Base-by-base conservation (phyloP, 768 basidiomycete species). In the Clavulina sp. region DNA sequence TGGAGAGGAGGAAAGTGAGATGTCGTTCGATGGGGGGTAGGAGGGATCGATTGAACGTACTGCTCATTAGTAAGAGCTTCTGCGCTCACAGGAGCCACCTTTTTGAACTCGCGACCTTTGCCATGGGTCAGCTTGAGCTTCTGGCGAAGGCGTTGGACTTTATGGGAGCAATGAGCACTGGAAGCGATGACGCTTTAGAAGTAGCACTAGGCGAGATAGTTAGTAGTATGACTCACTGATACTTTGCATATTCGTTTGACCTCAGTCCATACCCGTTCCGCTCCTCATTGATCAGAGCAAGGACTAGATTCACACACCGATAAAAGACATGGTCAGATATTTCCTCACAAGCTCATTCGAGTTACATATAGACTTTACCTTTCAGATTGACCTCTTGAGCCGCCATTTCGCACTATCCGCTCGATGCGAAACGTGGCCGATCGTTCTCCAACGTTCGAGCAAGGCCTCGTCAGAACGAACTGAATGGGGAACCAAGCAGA, bases 111-210 rank as follows among this genome's bases (percentile, higher is more conserved):
- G 58, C 80, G 80, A 23, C 85, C 85, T 61, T 84, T 86, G 29
- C 88, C 87, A 58, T 91, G 85, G 18, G 84, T 85, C 69, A 80
- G 75, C 61, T 84, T 88, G 47, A 91, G 73, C 1, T 78, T 72
- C 28, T 84, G 86, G 56, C 91, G 78, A 36, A 95, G 70, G 47
- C 86, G 79, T 65, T 91, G 88, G 0, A 91, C 83, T 60, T 85
- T 78, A 63, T 89, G 88, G 4, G 83, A 78, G 62, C 89, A 93
- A 60, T 97, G 91, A 58, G 88, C 88, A 58, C 91, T 87, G 65
- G 5, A 26, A n/a, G 48, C 5, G 32, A 21, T n/a, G 33, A 33
- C 33, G 36, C 16, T 34, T 4, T 36, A 51, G 32, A 31, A 26
- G 4, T 28, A 51, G 7, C 41, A 19, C 19, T 29, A 9, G 30